Evolutionary conservation across 208 protist species (phyloP), one percentile per base, ranked within the genome.

Genomic region (Acanthamoeba comandoni): DNA sequence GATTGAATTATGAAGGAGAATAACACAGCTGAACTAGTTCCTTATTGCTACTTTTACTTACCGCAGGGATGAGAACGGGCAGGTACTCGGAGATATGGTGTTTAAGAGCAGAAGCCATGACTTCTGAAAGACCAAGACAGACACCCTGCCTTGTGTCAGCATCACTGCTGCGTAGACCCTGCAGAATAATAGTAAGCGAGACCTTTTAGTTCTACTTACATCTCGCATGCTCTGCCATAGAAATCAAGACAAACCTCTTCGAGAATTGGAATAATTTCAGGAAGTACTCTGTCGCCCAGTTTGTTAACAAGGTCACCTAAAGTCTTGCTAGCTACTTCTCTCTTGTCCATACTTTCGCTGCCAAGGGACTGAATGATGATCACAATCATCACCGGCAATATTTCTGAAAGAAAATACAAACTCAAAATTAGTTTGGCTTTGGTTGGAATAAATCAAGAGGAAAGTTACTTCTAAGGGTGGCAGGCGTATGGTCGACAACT

Each of bases 221-320:
- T 62, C n/a, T 9, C 69, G 39, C 7, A 77, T 19, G 26, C 69
- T 29, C 39, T 26, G 0, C 22, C 26, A 5, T 70, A 49, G 2
- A 9, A 26, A 85, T 19, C 17, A 57, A 85, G 24, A 70, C 31
- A 19, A 35, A 91, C 94, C 62, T 91, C 19, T 70, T 96, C 92
- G 4, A 97, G 71, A 17, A 96, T 96, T 31, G 96, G 96, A 22
- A 97, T 93, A 60, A 97, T 95, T 15, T 96, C 95, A 39, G 95
- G 95, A 9, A 97, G 84, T 11, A 97, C 94, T 31, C 93, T 92
- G 31, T 97, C 96, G 58, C 94, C 94, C 15, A 97, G 86, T 79
- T 96, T 96, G 60, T 73, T 53, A 2, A 97, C 95, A 7, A 97
- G 58, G 64, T 96, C 95, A 48, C 95, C 95, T 15, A 96, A 79